Conservation (phyloP, 2,329 filamentous ascomycete species). For the Hysterium pulicare region DNA sequence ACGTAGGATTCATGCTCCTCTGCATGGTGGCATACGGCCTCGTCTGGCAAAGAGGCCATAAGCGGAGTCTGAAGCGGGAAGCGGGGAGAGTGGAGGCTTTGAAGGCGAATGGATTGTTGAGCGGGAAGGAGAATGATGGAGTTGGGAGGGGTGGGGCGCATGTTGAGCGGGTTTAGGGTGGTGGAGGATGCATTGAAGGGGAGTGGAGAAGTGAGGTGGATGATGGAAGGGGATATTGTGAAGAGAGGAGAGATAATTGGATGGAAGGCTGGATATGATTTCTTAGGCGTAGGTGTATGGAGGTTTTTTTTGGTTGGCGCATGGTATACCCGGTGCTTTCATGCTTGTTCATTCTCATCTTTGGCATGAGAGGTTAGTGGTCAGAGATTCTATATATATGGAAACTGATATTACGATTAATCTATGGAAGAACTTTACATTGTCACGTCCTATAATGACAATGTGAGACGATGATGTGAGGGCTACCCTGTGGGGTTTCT, state of each 20-base stretch:
- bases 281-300: neutral
- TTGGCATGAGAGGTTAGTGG: no score
- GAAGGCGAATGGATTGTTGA: conserved; percentile 12
- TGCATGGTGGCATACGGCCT: conserved; percentile 16
- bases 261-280: neutral
- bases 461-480: no score
- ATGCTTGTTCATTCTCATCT: no score
- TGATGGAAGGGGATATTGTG: neutral
- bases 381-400: no score
- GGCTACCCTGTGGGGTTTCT: no score
- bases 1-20: conserved; percentile 20
- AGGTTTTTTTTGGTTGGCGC: no score
- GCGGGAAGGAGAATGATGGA: conserved; percentile 6
- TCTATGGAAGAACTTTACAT: no score
- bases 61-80: conserved; percentile 14
- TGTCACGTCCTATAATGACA: no score
- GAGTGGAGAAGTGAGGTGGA: neutral
- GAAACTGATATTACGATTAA: no score
- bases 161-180: neutral
- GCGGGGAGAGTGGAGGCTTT: conserved; percentile 15
- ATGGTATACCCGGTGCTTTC: no score
- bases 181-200: neutral
- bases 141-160: neutral
- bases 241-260: neutral
- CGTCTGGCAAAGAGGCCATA: conserved; percentile 18